Base-by-base conservation (phyloP, 208 protist genomes). In the Histomonas meleagridis region DNA sequence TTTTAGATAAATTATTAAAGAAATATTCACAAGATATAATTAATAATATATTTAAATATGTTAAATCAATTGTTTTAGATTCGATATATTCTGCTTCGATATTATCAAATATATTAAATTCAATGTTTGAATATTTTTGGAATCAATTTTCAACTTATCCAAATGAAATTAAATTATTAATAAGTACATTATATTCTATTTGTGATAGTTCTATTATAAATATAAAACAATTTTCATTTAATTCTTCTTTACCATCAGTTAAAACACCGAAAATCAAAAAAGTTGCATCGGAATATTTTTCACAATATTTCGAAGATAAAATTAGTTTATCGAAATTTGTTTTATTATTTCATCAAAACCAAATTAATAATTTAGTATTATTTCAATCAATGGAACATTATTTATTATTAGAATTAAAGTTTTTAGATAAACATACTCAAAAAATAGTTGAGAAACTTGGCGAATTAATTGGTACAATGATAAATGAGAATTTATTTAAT, bases 341-440 rank as follows among this genome's bases (percentile, higher is more conserved):
- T 26, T 46, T 46, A 51, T 21, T 55, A 28, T 57, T 86, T 18
- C 76, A 86, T 49, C 76, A 86, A 32, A 16, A 51, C 35, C 43
- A 40, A 16, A 46, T 49, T 38, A 46, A n/a, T n/a, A 43, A 32
- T 16, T 7, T 32, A 23, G 16, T n/a, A 18, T 12, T 86, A 38
- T 86, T 86, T 28, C 40, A 86, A 0, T 51, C 76, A n/a, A 86
- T 86, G 76, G 46, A 51, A 32, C 76, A 86, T 38, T 86, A 86
- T 55, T 35, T 57, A 55, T 12, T 86, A 9, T 21, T 55, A 3
- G 76, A 86, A 38, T 38, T 86, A 38, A 86, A 86, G 43, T 86
- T 57, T 38, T 16, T 86, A 4, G 16, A 28, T 10, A 9, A 46
- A 1, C 46, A 86, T 55, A 46, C 51, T n/a, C 26, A 14, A 21